phyloP scores from a whole-genome alignment of 306 rosid genomes.

The Lablab purpureus region DNA sequence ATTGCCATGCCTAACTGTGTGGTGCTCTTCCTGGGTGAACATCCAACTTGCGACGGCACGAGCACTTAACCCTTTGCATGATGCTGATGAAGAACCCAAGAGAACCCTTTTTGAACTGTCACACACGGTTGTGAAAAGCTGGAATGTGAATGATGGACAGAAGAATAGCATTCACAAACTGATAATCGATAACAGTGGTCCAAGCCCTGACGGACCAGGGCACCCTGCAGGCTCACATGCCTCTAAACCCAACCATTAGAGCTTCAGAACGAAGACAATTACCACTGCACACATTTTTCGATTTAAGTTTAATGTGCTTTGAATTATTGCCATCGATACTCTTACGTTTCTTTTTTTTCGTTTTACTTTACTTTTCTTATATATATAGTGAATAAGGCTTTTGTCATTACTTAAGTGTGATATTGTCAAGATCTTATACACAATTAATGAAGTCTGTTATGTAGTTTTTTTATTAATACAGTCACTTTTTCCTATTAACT shows the following conservation, averaged over 20 bases:
- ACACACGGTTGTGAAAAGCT: constrained; percentile 1
- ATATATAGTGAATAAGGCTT: no score
- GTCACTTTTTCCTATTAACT: no score
- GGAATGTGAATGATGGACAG: not conserved
- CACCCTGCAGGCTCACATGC: no score
- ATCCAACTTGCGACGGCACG: constrained; percentile 46
- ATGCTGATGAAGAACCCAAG: constrained; percentile 2
- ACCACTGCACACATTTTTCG: not conserved
- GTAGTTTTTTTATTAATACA: no score
- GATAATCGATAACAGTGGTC: constrained; percentile 47
- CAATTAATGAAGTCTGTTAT: no score
- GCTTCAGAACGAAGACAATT: not conserved
- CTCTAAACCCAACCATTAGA: constrained; percentile 1
- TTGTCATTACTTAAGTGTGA: no score
- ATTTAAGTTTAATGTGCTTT: no score
- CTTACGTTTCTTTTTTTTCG: no score
- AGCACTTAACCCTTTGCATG: constrained; percentile 38
- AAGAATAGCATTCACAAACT: not conserved
- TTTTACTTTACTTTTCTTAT: no score
- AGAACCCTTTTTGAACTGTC: constrained; percentile 27
- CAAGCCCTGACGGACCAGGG: constrained; percentile 57
- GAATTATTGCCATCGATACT: no score
- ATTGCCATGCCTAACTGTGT: no score
- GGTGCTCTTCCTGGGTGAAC: constrained; percentile 34
- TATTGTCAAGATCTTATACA: no score